These are phyloP conservation scores for Cryptococcus maquisensis DNA, from an alignment of 1,284 basidiomycete species.

Conservation along the genomic window DNA sequence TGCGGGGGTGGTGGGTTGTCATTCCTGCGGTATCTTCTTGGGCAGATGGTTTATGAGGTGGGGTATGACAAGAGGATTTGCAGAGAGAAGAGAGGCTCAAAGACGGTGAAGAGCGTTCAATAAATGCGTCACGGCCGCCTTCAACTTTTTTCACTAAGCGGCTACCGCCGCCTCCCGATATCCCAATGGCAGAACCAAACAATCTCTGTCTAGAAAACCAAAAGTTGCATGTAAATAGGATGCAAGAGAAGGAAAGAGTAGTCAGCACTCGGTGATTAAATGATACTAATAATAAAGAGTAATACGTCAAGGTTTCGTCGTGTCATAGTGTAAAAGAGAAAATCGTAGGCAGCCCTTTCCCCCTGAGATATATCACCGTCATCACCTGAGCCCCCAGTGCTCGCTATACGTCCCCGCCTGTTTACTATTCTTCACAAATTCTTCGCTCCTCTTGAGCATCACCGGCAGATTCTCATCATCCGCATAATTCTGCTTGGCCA, in stretches of 20 bases:
- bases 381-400: not conserved
- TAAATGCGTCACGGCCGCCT: too few species aligned
- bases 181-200: too few species aligned
- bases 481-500: not conserved
- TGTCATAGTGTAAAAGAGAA: not conserved
- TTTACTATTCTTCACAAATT: not conserved
- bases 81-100: too few species aligned
- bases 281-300: not conserved
- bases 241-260: too few species aligned
- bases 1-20: slow-evolving; percentile 48
- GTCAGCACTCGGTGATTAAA: too few species aligned
- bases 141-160: not conserved
- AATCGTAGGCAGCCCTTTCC: not conserved
- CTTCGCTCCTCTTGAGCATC: slow-evolving; percentile 1
- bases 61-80: not conserved
- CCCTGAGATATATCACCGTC: not conserved
- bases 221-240: too few species aligned
- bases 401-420: not conserved
- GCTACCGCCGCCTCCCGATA: not conserved
- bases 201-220: too few species aligned
- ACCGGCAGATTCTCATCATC: not conserved
- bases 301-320: not conserved
- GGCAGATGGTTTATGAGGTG: not conserved
- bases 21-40: slow-evolving; percentile 14
- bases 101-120: too few species aligned